A percentile compares a stretch with the other conserved stretches of the same genome.
Conservation (phyloP, 1,284 basidiomycete species). For the Filobasidium uniguttulatum region DNA sequence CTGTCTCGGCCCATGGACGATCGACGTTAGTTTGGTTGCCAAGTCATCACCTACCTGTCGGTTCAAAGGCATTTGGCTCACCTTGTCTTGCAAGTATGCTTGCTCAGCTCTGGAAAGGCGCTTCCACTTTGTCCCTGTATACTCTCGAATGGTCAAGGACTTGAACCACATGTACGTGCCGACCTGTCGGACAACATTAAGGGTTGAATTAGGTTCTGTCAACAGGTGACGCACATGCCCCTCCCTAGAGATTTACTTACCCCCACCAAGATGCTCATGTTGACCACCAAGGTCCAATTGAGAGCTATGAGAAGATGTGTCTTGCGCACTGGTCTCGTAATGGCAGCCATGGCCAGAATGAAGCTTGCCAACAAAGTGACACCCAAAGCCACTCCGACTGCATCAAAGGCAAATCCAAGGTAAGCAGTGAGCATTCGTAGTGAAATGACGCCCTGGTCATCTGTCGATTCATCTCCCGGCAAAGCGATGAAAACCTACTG, state of each 20-base stretch:
- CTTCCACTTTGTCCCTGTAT: conserved; percentile 50
- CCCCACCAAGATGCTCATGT: conserved; percentile 47
- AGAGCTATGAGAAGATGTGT: conserved; percentile 54
- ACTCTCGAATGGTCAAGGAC: conserved; percentile 53
- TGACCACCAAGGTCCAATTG: conserved; percentile 54
- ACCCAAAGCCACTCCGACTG: conserved; percentile 59
- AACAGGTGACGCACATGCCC: background rate
- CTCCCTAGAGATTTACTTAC: conserved; percentile 19
- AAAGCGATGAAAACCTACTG: too few species aligned
- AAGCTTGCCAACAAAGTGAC: conserved; percentile 54
- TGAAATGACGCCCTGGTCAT: too few species aligned
- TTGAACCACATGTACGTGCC: conserved; percentile 65
- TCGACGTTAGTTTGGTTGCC: background rate
- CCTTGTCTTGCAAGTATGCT: conserved; percentile 56
- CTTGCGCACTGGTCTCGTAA: conserved; percentile 54
- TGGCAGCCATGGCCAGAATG: conserved; percentile 51
- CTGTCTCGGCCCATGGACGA: conserved; percentile 32
- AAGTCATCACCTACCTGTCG: too few species aligned
- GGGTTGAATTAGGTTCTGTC: background rate
- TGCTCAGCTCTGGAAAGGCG: conserved; percentile 41
- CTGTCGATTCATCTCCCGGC: too few species aligned
- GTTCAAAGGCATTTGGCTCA: too few species aligned
- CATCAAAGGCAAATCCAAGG: too few species aligned
- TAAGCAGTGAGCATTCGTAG: too few species aligned
- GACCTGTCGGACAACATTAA: conserved; percentile 23